Percentiles rank a stretch among this genome's conserved stretches.
Evolutionary conservation across 441 rosid genomes (phyloP).

Genomic region (Brassica hybrid): DNA sequence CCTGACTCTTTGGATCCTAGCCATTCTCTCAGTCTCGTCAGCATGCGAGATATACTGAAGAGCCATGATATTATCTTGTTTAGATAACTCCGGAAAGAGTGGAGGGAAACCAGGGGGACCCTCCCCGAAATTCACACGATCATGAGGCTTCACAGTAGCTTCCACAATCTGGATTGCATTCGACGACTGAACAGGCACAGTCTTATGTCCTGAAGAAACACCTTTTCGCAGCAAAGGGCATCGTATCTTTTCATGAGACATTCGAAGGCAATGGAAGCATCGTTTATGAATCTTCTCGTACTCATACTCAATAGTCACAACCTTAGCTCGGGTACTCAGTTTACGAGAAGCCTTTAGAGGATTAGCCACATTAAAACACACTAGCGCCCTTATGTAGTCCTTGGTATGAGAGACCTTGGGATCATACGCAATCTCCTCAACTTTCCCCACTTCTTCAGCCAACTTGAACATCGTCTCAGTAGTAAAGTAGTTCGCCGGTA

Average conservation of each 20-base stretch:
- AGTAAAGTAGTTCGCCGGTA: no score
- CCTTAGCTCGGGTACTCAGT: no score
- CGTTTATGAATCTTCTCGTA: no score
- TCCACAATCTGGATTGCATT: not conserved
- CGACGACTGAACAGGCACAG: not conserved
- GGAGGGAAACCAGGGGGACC: not conserved
- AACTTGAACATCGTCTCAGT: no score
- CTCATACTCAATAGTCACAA: no score
- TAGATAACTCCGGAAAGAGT: not conserved
- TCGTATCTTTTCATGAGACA: not conserved
- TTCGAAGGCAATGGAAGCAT: no score
- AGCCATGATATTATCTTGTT: not conserved
- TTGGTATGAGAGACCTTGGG: no score
- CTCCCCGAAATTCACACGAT: not conserved
- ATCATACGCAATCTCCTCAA: no score
- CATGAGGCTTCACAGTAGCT: not conserved
- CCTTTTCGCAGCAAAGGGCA: not conserved
- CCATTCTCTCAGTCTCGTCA: not conserved
- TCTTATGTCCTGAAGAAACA: not conserved
- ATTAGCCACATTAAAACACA: no score
- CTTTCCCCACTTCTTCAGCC: no score
- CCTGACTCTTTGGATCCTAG: not conserved
- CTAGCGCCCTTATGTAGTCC: no score
- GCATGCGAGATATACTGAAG: not conserved
- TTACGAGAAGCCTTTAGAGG: no score